Percentiles rank a stretch among this genome's conserved stretches.
Conservation (phyloP, 139 green algal species). For the Chlorella sorokiniana region DNA sequence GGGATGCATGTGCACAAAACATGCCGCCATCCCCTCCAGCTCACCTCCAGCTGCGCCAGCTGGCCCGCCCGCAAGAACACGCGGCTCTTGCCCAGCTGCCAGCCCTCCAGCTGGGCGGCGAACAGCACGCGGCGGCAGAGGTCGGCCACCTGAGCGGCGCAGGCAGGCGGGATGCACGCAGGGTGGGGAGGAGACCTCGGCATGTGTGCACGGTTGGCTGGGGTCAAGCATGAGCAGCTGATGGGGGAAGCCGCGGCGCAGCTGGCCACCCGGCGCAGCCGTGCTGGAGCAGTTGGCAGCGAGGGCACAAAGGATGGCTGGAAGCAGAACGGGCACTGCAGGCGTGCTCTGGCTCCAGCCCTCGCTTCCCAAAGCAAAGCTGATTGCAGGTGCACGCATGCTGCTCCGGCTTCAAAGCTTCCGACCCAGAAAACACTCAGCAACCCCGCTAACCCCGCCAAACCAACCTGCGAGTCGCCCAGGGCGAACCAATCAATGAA, state of each 20-base stretch:
- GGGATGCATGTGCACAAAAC: neutral
- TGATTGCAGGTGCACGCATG: no score
- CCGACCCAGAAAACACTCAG: neutral
- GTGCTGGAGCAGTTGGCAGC: no score
- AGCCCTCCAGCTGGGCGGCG: constrained; percentile 45
- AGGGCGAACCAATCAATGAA: constrained; percentile 39
- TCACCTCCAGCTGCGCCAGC: constrained; percentile 61
- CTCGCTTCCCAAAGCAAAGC: no score
- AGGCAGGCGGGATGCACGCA: neutral
- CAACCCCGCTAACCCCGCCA: no score
- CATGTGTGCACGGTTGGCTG: no score
- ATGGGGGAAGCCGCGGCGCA: no score
- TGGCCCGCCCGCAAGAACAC: constrained; percentile 78
- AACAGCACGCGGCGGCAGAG: constrained; percentile 42
- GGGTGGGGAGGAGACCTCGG: no score
- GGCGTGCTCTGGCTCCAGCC: no score
- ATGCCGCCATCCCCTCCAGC: neutral
- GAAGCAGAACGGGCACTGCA: no score
- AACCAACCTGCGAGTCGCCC: constrained; percentile 12
- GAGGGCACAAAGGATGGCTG: no score
- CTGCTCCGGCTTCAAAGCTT: no score
- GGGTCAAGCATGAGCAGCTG: neutral
- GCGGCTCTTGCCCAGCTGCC: constrained; percentile 79
- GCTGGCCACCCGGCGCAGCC: no score
- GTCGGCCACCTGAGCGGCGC: constrained; percentile 22